phyloP scores from a whole-genome alignment of 2,329 filamentous ascomycete species.

The Dryadomyces sulphureus region DNA sequence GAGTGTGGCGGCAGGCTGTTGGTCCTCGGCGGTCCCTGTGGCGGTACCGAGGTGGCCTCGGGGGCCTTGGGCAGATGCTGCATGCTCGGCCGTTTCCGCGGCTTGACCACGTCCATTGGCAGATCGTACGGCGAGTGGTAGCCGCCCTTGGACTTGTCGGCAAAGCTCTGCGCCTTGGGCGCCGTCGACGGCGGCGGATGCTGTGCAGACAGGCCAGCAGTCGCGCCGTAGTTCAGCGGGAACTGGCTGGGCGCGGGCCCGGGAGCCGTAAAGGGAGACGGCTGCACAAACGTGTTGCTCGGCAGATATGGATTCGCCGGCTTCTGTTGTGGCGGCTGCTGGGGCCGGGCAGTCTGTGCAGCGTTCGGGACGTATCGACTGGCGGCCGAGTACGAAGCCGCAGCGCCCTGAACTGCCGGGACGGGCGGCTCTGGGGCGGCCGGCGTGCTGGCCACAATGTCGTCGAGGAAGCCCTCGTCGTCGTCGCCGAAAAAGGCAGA shows the following conservation, averaged over 20 bases:
- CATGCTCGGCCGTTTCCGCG: slow-evolving; percentile 45
- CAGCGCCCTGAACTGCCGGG: not conserved
- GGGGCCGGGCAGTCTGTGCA: slow-evolving; percentile 1
- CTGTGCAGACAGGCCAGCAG: slow-evolving; percentile 13
- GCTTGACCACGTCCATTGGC: slow-evolving; percentile 72
- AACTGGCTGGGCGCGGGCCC: slow-evolving; percentile 4
- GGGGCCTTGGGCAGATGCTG: slow-evolving; percentile 35
- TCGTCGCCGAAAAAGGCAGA: slow-evolving; percentile 64
- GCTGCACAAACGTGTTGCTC: slow-evolving; percentile 1
- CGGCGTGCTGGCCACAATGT: slow-evolving; percentile 31
- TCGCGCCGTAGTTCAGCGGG: slow-evolving; percentile 7
- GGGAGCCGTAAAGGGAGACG: slow-evolving; percentile 1
- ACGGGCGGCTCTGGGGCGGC: slow-evolving; percentile 13
- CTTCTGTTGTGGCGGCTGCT: slow-evolving; percentile 1
- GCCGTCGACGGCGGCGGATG: slow-evolving; percentile 13
- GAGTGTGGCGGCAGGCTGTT: slow-evolving; percentile 36
- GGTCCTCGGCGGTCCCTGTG: slow-evolving; percentile 37
- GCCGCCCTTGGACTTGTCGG: slow-evolving; percentile 76
- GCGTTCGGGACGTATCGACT: slow-evolving; percentile 9
- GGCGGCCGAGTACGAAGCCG: not conserved
- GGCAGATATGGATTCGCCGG: slow-evolving; percentile 10
- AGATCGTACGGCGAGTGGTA: slow-evolving; percentile 93
- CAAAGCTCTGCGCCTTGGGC: slow-evolving; percentile 64
- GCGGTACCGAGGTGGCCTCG: slow-evolving; percentile 25
- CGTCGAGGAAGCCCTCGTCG: slow-evolving; percentile 72